These are phyloP conservation scores for Pleurotus eryngii DNA, from an alignment of 768 basidiomycete species.

Conservation along the genomic window DNA sequence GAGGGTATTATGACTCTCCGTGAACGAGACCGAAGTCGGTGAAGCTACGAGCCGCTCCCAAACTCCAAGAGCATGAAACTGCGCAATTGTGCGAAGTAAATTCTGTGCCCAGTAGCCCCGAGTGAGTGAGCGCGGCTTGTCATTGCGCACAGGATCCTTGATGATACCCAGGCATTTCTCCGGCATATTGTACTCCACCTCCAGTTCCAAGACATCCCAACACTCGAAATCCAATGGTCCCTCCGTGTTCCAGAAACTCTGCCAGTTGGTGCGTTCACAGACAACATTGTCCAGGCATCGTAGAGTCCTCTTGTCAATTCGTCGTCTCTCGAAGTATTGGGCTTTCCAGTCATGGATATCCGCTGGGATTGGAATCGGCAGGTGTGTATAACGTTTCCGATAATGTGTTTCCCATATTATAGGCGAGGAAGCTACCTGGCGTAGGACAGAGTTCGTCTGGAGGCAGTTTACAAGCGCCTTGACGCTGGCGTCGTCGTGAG, in stretches of 20 bases:
- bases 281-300: constrained; percentile 39
- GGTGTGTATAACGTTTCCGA: constrained; percentile 42
- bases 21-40: constrained; percentile 28
- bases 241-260: constrained; percentile 34
- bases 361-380: neutral
- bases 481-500: constrained; percentile 17
- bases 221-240: constrained; percentile 46
- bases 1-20: constrained; percentile 43
- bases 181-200: constrained; percentile 33
- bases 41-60: constrained; percentile 28
- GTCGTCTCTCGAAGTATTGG: constrained; percentile 42
- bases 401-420: constrained; percentile 55
- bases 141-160: neutral
- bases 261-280: constrained; percentile 30
- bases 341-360: constrained; percentile 38
- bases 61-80: constrained; percentile 33
- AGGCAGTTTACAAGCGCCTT: constrained; percentile 39
- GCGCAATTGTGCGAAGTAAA: constrained; percentile 41
- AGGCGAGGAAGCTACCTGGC: constrained; percentile 38
- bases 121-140: constrained; percentile 31
- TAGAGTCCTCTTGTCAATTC: constrained; percentile 40
- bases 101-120: constrained; percentile 49
- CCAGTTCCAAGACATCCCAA: constrained; percentile 50
- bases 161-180: constrained; percentile 13
- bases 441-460: constrained; percentile 32